These are phyloP conservation scores for Paradendryphiella salina DNA, from an alignment of 2,329 filamentous ascomycete species.

Conservation along the genomic window DNA sequence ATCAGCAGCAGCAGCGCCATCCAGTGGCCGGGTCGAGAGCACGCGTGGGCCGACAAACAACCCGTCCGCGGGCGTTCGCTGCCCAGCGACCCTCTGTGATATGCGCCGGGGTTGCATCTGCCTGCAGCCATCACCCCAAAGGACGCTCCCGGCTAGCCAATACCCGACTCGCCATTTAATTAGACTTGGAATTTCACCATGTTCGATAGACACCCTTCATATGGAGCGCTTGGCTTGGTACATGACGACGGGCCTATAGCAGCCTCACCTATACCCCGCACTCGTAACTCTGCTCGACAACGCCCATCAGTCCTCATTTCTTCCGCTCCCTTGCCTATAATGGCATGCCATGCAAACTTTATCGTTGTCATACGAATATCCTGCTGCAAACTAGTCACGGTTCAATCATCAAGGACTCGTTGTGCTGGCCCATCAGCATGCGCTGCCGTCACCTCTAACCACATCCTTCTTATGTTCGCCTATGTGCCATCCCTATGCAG, in stretches of 20 bases:
- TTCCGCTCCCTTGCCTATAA: constrained; percentile 23
- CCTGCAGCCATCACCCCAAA: constrained; percentile 10
- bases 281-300: constrained; percentile 17
- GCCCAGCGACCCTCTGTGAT: constrained; percentile 9
- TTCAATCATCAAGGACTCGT: constrained; percentile 15
- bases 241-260: constrained; percentile 24
- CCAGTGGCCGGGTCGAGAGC: constrained; percentile 23
- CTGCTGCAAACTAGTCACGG: constrained; percentile 8
- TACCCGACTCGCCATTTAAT: constrained; percentile 17
- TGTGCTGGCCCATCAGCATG: constrained; percentile 12
- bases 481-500: constrained; percentile 1
- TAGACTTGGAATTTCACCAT: constrained; percentile 17
- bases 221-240: constrained; percentile 20
- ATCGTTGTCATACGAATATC: background rate
- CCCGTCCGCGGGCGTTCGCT: constrained; percentile 8
- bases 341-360: constrained; percentile 6
- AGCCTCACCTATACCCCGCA: constrained; percentile 37
- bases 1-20: constrained; percentile 4
- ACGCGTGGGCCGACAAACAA: constrained; percentile 18
- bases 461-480: background rate
- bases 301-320: constrained; percentile 16
- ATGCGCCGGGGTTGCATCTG: constrained; percentile 16
- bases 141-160: constrained; percentile 10
- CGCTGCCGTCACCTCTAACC: constrained; percentile 6
- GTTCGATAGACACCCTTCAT: constrained; percentile 22